Base-by-base conservation (phyloP, 202 grass and related monocot genomes). In the Carex arenaria region DNA sequence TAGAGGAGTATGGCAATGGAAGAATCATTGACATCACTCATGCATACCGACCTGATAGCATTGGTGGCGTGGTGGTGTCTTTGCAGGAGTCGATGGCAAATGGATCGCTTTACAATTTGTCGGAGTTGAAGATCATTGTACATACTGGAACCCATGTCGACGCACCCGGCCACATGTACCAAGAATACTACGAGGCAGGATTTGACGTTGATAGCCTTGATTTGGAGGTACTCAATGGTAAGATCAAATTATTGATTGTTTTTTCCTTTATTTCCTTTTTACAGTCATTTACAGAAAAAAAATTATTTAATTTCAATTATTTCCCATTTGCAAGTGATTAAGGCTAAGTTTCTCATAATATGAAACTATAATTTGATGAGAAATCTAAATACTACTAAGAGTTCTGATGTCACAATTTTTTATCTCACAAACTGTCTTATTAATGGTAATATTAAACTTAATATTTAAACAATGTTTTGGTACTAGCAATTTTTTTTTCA, bases 61-160 rank as follows among this genome's bases (percentile, higher is more conserved):
- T 86, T n/a, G n/a, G n/a, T 8, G 86, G 84, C 11, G 66, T 74
- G 1, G 19, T 89, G 49, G 52, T 85, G 63, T 80, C 62, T 59
- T 80, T 87, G 65, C 14, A 10, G 2, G 18, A 51, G 15, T 85
- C 87, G 28, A 92, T 89, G 84, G 68, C 56, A 57, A 88, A 92
- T 45, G 87, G 90, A 40, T 86, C 77, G 4, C 12, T 83, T 52
- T 61, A 66, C 78, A 85, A 89, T 63, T 11, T 66, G 4, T 87
- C 87, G 1, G 87, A 89, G 85, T 22, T 89, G 84, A 81, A 81
- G 81, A 70, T 91, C 20, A 4, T 18, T 55, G 77, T 54, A 1
- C 84, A 91, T 87, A 76, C 67, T 54, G 89, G 86, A 31, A 89
- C 84, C 68, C 89, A 91, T 72, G 86, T 91, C 56, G 83, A 91